Conservation (phyloP, 192 early-diverging fungal genomes). For the Allomyces javanicus region DNA sequence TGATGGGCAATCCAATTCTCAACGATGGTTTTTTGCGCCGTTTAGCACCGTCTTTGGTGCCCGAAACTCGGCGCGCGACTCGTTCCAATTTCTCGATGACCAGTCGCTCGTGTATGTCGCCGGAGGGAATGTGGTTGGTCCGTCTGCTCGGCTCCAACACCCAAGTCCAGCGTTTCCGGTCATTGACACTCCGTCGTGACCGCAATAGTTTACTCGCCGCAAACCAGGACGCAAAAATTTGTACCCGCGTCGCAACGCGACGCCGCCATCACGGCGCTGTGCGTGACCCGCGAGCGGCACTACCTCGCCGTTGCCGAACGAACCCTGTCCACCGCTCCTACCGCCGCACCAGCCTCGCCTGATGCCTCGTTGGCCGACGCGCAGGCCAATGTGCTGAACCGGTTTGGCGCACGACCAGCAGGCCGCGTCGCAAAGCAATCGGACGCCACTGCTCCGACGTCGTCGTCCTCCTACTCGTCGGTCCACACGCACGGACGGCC, state of each 20-base stretch:
- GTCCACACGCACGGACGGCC: constrained; percentile 5
- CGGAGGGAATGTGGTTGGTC: not conserved
- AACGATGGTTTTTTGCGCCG: too few relatives aligned
- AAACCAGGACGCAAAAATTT: constrained; percentile 15
- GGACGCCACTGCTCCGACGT: too few relatives aligned
- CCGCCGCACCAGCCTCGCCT: not conserved
- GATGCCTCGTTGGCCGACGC: not conserved
- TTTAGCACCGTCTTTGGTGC: not conserved
- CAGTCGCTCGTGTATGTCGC: not conserved
- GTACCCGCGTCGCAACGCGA: constrained; percentile 14
- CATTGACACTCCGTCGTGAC: too few relatives aligned
- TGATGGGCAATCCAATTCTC: too few relatives aligned
- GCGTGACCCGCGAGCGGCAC: constrained; percentile 20
- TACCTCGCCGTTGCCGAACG: constrained; percentile 26
- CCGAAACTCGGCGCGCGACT: not conserved
- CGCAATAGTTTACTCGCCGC: not conserved
- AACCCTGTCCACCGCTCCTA: constrained; percentile 1
- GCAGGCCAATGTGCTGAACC: not conserved
- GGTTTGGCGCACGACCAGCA: not conserved
- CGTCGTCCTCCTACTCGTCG: too few relatives aligned
- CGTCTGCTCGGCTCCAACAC: too few relatives aligned
- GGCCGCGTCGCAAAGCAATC: not conserved
- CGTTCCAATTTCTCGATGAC: not conserved
- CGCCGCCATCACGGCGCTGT: constrained; percentile 17
- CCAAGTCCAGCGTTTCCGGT: too few relatives aligned